Conservation (phyloP, 2,329 filamentous ascomycete genomes). For the Curvularia sp. region DNA sequence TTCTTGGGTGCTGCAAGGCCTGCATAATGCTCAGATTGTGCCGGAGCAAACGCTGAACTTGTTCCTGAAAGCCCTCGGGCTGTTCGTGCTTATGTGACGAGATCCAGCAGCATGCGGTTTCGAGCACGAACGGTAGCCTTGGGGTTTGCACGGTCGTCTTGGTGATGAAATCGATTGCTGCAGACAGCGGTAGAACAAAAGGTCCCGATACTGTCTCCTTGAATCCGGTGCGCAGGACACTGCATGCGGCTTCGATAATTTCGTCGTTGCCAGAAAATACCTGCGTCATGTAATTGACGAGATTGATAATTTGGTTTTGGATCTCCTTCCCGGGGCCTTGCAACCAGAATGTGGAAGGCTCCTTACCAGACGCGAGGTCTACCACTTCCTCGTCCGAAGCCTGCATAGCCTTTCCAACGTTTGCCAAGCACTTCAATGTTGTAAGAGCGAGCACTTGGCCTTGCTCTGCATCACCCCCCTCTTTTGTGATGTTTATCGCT, state of each 20-base stretch:
- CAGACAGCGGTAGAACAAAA: constrained; percentile 73
- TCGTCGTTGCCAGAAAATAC: constrained; percentile 68
- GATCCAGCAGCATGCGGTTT: constrained; percentile 72
- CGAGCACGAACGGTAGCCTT: constrained; percentile 71
- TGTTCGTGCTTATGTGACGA: constrained; percentile 57
- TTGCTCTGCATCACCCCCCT: constrained; percentile 48
- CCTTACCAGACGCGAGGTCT: constrained; percentile 65
- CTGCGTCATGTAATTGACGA: constrained; percentile 58
- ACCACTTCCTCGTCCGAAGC: constrained; percentile 70
- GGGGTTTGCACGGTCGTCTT: constrained; percentile 67
- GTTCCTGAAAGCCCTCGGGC: constrained; percentile 33
- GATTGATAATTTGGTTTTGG: constrained; percentile 60
- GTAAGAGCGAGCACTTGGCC: constrained; percentile 55
- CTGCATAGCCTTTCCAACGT: constrained; percentile 76
- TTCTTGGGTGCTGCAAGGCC: constrained; percentile 66
- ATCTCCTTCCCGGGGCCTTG: constrained; percentile 57
- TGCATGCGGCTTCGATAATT: constrained; percentile 74
- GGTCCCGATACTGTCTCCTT: constrained; percentile 76
- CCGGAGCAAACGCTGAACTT: constrained; percentile 53
- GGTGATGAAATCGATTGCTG: constrained; percentile 71
- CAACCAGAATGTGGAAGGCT: constrained; percentile 57
- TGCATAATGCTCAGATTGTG: constrained; percentile 70
- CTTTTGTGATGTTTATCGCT: constrained; percentile 43
- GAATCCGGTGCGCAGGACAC: constrained; percentile 75
- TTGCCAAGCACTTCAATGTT: constrained; percentile 71